These are phyloP conservation scores for Monosporascus ibericus DNA, from an alignment of 2,329 filamentous ascomycete species.

Conservation along the genomic window DNA sequence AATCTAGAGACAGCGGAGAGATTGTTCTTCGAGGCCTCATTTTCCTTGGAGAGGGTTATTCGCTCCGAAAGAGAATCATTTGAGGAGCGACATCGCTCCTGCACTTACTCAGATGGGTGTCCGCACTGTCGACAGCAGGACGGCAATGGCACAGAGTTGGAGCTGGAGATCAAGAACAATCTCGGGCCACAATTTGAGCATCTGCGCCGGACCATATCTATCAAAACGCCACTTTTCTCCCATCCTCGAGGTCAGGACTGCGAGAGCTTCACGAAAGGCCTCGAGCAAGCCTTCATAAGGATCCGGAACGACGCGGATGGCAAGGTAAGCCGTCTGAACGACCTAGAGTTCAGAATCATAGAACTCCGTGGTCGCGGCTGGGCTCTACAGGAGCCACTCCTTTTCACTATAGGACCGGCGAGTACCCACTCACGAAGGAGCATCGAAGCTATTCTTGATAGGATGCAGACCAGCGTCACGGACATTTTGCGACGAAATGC, in stretches of 20 bases:
- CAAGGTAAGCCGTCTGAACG: constrained; percentile 34
- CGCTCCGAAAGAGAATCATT: constrained; percentile 35
- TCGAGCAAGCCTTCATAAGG: constrained; percentile 31
- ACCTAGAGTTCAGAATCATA: constrained; percentile 42
- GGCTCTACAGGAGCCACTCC: constrained; percentile 39
- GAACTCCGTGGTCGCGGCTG: constrained; percentile 41
- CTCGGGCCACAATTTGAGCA: constrained; percentile 42
- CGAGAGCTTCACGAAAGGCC: constrained; percentile 33
- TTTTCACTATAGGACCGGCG: constrained; percentile 36
- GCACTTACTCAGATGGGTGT: constrained; percentile 29
- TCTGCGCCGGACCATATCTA: constrained; percentile 35
- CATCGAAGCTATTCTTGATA: constrained; percentile 43
- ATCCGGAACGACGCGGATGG: constrained; percentile 36
- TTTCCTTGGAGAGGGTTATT: constrained; percentile 35
- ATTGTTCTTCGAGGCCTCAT: constrained; percentile 39
- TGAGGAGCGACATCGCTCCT: constrained; percentile 31
- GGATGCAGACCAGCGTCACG: constrained; percentile 43
- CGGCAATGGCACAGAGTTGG: constrained; percentile 39
- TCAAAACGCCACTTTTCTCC: constrained; percentile 39
- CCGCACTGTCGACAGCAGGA: constrained; percentile 34
- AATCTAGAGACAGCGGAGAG: constrained; percentile 40
- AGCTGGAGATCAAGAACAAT: constrained; percentile 42
- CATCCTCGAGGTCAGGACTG: constrained; percentile 37
- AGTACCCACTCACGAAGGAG: constrained; percentile 37
- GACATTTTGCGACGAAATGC: constrained; percentile 43